Base-by-base conservation (phyloP, 2,329 filamentous ascomycete genomes). In the Trichoderma arundinaceum region DNA sequence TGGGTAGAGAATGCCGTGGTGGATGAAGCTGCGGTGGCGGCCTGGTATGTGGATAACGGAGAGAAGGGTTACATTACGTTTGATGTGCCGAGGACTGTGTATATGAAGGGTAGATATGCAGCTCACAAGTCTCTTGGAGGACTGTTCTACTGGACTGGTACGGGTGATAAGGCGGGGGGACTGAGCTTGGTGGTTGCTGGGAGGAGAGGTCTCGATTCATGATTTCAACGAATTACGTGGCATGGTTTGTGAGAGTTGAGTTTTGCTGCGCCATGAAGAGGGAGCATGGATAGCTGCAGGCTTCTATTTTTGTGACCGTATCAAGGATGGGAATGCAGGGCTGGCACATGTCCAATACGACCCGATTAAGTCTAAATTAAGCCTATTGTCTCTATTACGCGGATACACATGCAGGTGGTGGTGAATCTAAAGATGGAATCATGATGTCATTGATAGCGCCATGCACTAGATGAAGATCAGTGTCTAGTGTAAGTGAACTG, bases 81-180 rank as follows among this genome's bases (percentile, higher is more conserved):
- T 69, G 88, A 91, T 70, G 86, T 85, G 38, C 83, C 86, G 5
- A 76, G 78, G 28, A 89, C 86, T 0, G 87, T 90, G 15, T 74
- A 78, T 62, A 80, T 83, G 71, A 91, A 91, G 76, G 88, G 87
- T 0, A 78, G 80, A 41, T 90, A 86, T 71, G 87, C 83, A 53
- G 83, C 81, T 53, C 76, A 79, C 41, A 80, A 81, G 66, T 80
- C 80, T 1, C 77, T 91, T 1, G 88, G 83, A 0, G 88, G 88
- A 0, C 69, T 91, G 35, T 90, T 90, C 74, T 90, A 89, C 76
- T 90, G 88, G 88, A 88, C 88, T 44, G 87, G 88, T 1, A 84
- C 83, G 2, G 86, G 83, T 0, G 88, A 90, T 76, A 79, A 82
- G 7, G 75, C 78, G 46, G 84, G 81, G 2, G 70, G 75, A 8